A percentile compares a stretch with the other conserved stretches of the same genome.
These are phyloP conservation scores for Alternaria ethzedia DNA, from an alignment of 2,329 filamentous ascomycete genomes.

Conservation along the genomic window DNA sequence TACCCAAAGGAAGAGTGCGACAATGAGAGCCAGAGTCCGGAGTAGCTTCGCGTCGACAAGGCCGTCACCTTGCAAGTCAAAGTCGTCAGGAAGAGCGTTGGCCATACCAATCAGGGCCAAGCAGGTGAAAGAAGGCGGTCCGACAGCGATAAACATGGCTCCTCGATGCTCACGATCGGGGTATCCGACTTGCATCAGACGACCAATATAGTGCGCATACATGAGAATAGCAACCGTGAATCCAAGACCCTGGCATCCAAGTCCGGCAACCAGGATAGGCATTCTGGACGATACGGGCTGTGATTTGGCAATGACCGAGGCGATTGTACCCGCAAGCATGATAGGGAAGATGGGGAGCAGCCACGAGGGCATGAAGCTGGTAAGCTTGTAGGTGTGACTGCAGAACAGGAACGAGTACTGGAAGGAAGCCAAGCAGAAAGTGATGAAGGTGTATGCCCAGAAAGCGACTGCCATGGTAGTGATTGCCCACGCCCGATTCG, in stretches of 20 bases:
- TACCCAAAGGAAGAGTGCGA: conserved; percentile 68
- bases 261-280: conserved; percentile 69
- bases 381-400: conserved; percentile 63
- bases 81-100: conserved; percentile 56
- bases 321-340: conserved; percentile 75
- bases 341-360: conserved; percentile 76
- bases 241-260: conserved; percentile 74
- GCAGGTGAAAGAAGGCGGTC: conserved; percentile 74
- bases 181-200: conserved; percentile 72
- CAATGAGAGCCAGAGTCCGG: conserved; percentile 55
- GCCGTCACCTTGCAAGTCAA: conserved; percentile 56
- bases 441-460: conserved; percentile 53
- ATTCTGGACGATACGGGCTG: conserved; percentile 65
- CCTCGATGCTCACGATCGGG: conserved; percentile 69
- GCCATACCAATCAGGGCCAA: conserved; percentile 74
- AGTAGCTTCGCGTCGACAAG: conserved; percentile 54
- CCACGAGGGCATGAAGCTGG: conserved; percentile 77
- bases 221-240: conserved; percentile 73
- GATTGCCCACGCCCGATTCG: conserved; percentile 51
- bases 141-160: conserved; percentile 78
- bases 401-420: conserved; percentile 71
- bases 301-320: conserved; percentile 66
- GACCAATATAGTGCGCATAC: conserved; percentile 74
- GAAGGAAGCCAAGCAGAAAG: conserved; percentile 49
- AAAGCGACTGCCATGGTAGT: conserved; percentile 50